phyloP scores from a whole-genome alignment of 768 basidiomycete genomes.

The Agrocybe pediades region DNA sequence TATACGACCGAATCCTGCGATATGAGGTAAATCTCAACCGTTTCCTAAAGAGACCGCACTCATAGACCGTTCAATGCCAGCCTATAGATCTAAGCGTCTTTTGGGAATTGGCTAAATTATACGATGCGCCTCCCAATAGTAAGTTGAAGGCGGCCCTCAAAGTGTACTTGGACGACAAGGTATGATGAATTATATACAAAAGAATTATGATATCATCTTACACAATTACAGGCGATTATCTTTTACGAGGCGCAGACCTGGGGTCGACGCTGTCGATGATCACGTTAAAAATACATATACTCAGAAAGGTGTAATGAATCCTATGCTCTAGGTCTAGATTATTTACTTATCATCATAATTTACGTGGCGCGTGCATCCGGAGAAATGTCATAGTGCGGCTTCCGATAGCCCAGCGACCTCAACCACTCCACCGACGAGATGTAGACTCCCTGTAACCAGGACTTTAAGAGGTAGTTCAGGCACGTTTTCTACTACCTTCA shows the following conservation, averaged over 20 bases:
- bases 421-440: conserved; percentile 91
- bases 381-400: conserved; percentile 49
- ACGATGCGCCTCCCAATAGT: conserved; percentile 21
- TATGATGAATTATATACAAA: conserved; percentile 19
- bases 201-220: background rate
- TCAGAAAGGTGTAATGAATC: background rate
- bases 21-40: conserved; percentile 52
- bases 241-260: conserved; percentile 41
- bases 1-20: conserved; percentile 61
- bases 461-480: conserved; percentile 45
- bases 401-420: conserved; percentile 87
- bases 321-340: background rate
- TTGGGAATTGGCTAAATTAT: conserved; percentile 39
- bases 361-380: background rate
- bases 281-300: background rate
- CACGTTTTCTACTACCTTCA: conserved; percentile 61
- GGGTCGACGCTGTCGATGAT: conserved; percentile 1
- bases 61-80: conserved; percentile 29
- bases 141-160: conserved; percentile 43
- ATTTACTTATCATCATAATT: background rate
- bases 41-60: background rate
- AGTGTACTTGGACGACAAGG: conserved; percentile 59
- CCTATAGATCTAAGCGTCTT: conserved; percentile 62
- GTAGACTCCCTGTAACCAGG: conserved; percentile 91
- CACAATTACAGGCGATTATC: conserved; percentile 47